Base-by-base conservation (phyloP, 1,284 basidiomycete genomes). In the Vanrija sp. region DNA sequence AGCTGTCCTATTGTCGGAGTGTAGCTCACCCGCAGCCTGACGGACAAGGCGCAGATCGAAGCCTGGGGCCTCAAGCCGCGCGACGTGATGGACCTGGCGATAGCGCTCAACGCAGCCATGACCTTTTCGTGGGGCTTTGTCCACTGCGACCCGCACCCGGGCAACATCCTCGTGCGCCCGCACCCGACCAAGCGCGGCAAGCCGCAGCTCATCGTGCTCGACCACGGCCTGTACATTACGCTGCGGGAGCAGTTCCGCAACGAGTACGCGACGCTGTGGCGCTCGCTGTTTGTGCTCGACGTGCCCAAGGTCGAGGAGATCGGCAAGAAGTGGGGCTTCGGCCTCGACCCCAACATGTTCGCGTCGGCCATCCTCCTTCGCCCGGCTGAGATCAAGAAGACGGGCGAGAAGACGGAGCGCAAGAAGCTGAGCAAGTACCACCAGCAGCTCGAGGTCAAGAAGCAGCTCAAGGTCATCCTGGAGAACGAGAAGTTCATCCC, bases 81-180 rank as follows among this genome's bases (percentile, higher is more conserved):
- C 54, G 80, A 83, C 31, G 72, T 73, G 1, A 76, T 77, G 75
- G 75, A 77, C 51, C 63, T 76, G 9, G 70, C 71, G 3, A 76
- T 77, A 41, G 61, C 86, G 51, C 84, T 84, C 16, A 89, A 89
- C 82, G 83, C 88, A 22, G 87, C 89, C 52, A 80, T 92, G 78
- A 90, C 91, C 67, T 95, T 94, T 71, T 82, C 82, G 56, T 94
- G 87, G 86, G 90, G 90, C 6, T 92, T 85, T 80, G 84, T 89
- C 56, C 88, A 87, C 56, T 76, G 75, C 51, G 77, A 78, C 65
- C 85, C 86, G 2, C 76, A 83, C 63, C 82, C 82, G 0, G 90
- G 89, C 2, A 93, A 94, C 75, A 80, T 94, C 56, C 83, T 95
- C 63, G 81, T 93, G 31, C 84, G 90, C 7, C 85, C 85, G 0